A percentile compares a stretch with the other conserved stretches of the same genome.
These are phyloP conservation scores for Thraustochytrium striatum DNA, from an alignment of 352 stramenopile species.

Conservation along the genomic window DNA sequence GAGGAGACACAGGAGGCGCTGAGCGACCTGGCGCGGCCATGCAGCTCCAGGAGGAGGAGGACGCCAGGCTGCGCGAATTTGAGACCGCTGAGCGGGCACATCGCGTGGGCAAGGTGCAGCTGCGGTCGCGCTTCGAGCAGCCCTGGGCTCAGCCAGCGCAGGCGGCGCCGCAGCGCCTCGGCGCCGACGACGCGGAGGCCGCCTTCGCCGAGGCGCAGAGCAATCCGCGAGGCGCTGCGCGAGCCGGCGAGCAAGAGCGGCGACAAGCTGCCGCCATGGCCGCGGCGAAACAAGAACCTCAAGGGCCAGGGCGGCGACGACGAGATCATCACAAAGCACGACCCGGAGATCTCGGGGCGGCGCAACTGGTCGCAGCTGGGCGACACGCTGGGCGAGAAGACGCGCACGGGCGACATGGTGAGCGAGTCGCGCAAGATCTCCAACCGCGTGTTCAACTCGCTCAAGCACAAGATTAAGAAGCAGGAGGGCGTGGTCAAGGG, in stretches of 20 bases:
- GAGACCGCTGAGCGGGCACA: not conserved
- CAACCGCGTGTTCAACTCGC: slow-evolving; percentile 40
- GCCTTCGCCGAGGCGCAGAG: slow-evolving; percentile 13
- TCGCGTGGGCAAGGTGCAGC: slow-evolving; percentile 15
- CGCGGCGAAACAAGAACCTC: slow-evolving; percentile 39
- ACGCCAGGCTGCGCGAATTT: slow-evolving; percentile 18
- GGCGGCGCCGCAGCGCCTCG: not conserved
- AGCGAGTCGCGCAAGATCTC: slow-evolving; percentile 16
- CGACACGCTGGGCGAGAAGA: not conserved
- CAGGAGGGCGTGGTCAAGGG: slow-evolving; percentile 41
- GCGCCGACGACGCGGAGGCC: not conserved
- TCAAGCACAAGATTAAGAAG: slow-evolving; percentile 48
- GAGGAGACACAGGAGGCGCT: too few species aligned
- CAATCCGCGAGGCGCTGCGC: not conserved
- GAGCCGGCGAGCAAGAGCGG: not conserved
- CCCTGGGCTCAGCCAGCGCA: too few species aligned
- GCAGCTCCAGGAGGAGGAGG: slow-evolving; percentile 44
- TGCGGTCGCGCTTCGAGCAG: slow-evolving; percentile 10
- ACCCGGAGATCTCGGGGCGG: slow-evolving; percentile 3
- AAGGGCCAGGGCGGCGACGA: slow-evolving; percentile 48
- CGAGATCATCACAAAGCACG: slow-evolving; percentile 50
- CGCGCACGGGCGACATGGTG: slow-evolving; percentile 6
- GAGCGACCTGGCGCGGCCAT: slow-evolving; percentile 20
- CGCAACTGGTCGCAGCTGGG: not conserved
- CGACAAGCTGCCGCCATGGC: slow-evolving; percentile 29